Evolutionary conservation across 768 basidiomycete genomes (phyloP).

Genomic region (Leccinum variicolor): DNA sequence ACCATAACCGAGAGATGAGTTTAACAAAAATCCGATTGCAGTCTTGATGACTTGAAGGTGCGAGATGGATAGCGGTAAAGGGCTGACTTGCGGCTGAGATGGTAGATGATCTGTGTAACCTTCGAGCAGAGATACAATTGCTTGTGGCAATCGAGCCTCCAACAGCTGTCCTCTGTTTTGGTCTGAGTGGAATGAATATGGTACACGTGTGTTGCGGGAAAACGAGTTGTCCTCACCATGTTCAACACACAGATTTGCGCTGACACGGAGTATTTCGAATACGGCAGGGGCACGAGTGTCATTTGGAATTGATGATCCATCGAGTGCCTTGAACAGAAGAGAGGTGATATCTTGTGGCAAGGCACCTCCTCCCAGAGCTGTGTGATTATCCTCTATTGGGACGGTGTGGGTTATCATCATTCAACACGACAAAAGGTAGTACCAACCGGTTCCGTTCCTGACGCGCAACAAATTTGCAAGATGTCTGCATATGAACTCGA

Average conservation of each 20-base stretch:
- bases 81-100: conserved; percentile 31
- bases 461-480: conserved; percentile 63
- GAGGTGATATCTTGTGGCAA: conserved; percentile 65
- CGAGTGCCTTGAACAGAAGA: conserved; percentile 54
- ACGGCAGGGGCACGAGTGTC: conserved; percentile 47
- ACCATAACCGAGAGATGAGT: conserved; percentile 78
- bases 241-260: conserved; percentile 83
- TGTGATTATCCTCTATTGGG: conserved; percentile 63
- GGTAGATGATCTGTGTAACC: conserved; percentile 54
- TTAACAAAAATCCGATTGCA: conserved; percentile 74
- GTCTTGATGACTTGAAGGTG: conserved; percentile 76
- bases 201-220: not conserved
- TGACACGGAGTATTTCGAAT: conserved; percentile 71
- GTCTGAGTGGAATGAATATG: conserved; percentile 42
- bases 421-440: not conserved
- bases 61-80: conserved; percentile 50
- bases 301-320: conserved; percentile 44
- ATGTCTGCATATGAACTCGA: conserved; percentile 49
- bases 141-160: conserved; percentile 67
- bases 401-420: conserved; percentile 16
- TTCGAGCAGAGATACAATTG: conserved; percentile 63
- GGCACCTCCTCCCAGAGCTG: conserved; percentile 58
- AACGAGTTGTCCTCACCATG: conserved; percentile 53
- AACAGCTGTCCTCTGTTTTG: conserved; percentile 70
- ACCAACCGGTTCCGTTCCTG: conserved; percentile 50